These are phyloP conservation scores for Monosporozyma unispora DNA, from an alignment of 805 yeast genomes.

Conservation along the genomic window DNA sequence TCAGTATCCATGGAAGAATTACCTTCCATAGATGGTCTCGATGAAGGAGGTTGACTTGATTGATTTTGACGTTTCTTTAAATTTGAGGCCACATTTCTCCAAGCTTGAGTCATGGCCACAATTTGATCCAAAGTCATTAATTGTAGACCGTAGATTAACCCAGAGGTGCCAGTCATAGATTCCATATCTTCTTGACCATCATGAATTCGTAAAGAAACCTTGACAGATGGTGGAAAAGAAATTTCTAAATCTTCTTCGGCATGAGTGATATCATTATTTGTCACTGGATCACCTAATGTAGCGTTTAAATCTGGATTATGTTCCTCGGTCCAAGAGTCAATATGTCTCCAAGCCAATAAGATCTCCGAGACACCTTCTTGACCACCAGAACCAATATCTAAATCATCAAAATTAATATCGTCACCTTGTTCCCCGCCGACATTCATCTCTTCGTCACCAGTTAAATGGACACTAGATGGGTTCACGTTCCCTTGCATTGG, in stretches of 20 bases:
- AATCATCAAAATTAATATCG: conserved; percentile 31
- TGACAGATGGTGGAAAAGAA: conserved; percentile 68
- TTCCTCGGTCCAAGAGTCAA: conserved; percentile 72
- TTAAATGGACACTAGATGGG: conserved; percentile 14
- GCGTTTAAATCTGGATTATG: conserved; percentile 76
- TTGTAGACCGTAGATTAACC: conserved; percentile 72
- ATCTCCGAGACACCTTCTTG: conserved; percentile 66
- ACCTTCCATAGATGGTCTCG: conserved; percentile 10
- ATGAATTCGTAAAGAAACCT: conserved; percentile 70
- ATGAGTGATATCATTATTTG: conserved; percentile 67
- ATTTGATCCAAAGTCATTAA: conserved; percentile 75
- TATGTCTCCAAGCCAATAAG: conserved; percentile 78
- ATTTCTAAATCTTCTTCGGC: conserved; percentile 76
- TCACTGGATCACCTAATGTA: conserved; percentile 69
- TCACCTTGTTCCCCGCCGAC: conserved; percentile 10
- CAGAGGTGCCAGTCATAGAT: conserved; percentile 55
- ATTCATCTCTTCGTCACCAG: conserved; percentile 11
- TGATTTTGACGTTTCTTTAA: conserved; percentile 20
- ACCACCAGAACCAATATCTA: conserved; percentile 8
- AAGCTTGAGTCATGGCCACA: conserved; percentile 68
- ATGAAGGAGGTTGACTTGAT: background rate
- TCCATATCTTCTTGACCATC: conserved; percentile 87
- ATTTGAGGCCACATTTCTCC: conserved; percentile 66
- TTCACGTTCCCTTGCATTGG: conserved; percentile 4
- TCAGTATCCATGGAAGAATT: conserved; percentile 8